Evolutionary conservation across 2,329 filamentous ascomycete species (phyloP).

Genomic region (Talaromyces amestolkiae): DNA sequence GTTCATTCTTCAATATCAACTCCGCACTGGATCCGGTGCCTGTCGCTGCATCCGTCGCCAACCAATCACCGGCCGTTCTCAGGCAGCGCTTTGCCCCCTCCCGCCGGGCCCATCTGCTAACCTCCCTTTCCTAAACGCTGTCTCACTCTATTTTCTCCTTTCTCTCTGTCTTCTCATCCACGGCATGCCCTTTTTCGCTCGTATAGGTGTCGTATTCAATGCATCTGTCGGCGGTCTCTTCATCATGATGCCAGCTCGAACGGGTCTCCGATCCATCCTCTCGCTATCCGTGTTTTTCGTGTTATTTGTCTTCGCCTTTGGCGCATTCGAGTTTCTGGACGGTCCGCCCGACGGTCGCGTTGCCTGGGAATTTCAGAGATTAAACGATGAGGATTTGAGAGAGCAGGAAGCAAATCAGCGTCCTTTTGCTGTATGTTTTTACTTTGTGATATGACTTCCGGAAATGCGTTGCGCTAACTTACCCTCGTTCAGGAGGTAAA

Average conservation of each 20-base stretch:
- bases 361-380: constrained; percentile 15
- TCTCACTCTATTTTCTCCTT: constrained; percentile 2
- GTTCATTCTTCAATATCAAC: not conserved
- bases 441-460: no score
- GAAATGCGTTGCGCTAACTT: constrained; percentile 6
- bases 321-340: constrained; percentile 14
- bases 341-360: constrained; percentile 3
- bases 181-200: constrained; percentile 19
- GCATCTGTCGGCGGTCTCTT: constrained; percentile 16
- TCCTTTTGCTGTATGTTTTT: constrained; percentile 14
- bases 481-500: constrained; percentile 9
- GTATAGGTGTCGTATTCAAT: constrained; percentile 16
- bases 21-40: not conserved
- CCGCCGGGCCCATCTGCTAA: not conserved
- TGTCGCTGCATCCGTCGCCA: constrained; percentile 1
- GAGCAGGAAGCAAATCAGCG: constrained; percentile 14
- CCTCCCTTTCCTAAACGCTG: not conserved
- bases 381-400: constrained; percentile 14
- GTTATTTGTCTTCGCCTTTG: constrained; percentile 16
- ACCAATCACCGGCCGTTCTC: not conserved
- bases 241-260: constrained; percentile 17
- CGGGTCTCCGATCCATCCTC: constrained; percentile 18
- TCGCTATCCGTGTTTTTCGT: constrained; percentile 19
- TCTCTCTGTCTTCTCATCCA: not conserved
- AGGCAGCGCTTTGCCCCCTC: constrained; percentile 5